Evolutionary conservation across 345 rosid species (phyloP).

Genomic region (Gossypioides kirkii): DNA sequence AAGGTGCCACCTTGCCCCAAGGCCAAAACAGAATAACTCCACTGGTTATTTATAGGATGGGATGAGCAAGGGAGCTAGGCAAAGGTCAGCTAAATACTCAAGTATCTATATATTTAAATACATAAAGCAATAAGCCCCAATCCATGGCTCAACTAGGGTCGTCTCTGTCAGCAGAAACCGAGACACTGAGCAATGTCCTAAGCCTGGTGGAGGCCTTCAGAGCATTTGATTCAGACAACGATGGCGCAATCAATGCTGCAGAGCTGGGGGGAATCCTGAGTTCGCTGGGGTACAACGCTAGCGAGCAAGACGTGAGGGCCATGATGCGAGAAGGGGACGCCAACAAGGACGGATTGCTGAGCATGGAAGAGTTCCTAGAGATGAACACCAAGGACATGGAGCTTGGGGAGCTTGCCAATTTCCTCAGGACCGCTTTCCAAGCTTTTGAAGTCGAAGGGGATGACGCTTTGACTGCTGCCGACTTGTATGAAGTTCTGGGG

Average conservation of each 20-base stretch:
- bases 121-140: too few relatives aligned
- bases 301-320: slow-evolving; percentile 40
- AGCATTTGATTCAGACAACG: slow-evolving; percentile 56
- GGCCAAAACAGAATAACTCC: slow-evolving; percentile 15
- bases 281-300: slow-evolving; percentile 47
- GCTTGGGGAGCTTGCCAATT: slow-evolving; percentile 30
- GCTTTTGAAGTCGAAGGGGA: slow-evolving; percentile 24
- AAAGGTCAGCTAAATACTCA: background rate
- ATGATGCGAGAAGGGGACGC: slow-evolving; percentile 54
- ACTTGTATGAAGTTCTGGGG: slow-evolving; percentile 26
- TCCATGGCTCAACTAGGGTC: slow-evolving; percentile 39
- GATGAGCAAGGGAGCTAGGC: background rate
- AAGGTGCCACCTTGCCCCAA: background rate
- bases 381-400: slow-evolving; percentile 54
- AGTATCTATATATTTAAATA: background rate
- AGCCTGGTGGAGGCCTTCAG: slow-evolving; percentile 50
- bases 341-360: slow-evolving; percentile 46
- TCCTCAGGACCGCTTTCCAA: slow-evolving; percentile 29
- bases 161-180: slow-evolving; percentile 35
- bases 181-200: slow-evolving; percentile 40
- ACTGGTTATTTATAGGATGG: slow-evolving; percentile 6
- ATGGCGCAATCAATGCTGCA: slow-evolving; percentile 41
- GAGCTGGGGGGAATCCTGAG: slow-evolving; percentile 56
- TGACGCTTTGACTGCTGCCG: slow-evolving; percentile 35
- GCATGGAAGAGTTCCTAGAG: slow-evolving; percentile 52